Percentiles rank a stretch among this genome's conserved stretches.
These are phyloP conservation scores for Penicillium sp. DNA, from an alignment of 2,329 filamentous ascomycete genomes.

Conservation along the genomic window DNA sequence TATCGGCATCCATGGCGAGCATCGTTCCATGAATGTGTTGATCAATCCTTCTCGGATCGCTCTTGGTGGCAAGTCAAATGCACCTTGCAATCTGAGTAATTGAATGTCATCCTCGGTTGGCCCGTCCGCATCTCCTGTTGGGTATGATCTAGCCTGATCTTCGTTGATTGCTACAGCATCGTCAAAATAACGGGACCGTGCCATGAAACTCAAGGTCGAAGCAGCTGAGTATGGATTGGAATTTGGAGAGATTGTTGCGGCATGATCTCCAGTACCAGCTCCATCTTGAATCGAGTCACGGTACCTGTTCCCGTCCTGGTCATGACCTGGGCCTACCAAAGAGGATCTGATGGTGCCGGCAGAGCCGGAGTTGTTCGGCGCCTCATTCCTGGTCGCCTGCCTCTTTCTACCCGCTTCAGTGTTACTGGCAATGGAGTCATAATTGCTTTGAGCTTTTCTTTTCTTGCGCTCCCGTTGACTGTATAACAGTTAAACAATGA, in stretches of 20 bases:
- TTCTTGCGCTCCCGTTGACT: slow-evolving; percentile 15
- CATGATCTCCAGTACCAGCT: neutral
- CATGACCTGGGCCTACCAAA: neutral
- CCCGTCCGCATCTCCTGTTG: slow-evolving; percentile 22
- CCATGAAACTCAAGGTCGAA: slow-evolving; percentile 27
- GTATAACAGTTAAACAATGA: neutral
- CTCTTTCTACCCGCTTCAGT: neutral
- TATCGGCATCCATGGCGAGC: slow-evolving; percentile 35
- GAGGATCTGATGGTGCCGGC: neutral
- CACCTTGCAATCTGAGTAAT: slow-evolving; percentile 25
- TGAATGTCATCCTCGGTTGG: slow-evolving; percentile 29
- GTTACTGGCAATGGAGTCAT: neutral
- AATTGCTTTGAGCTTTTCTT: slow-evolving; percentile 1
- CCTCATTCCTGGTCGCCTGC: neutral
- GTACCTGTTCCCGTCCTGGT: neutral
- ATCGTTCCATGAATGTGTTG: slow-evolving; percentile 32
- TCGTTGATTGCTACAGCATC: slow-evolving; percentile 28
- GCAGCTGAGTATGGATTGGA: slow-evolving; percentile 20
- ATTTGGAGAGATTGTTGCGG: neutral
- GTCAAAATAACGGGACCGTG: slow-evolving; percentile 30
- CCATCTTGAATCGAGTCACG: neutral
- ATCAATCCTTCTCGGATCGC: slow-evolving; percentile 30
- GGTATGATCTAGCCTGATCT: slow-evolving; percentile 27
- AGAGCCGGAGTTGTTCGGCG: neutral
- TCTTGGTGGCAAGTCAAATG: slow-evolving; percentile 29